Evolutionary conservation across 2,329 filamentous ascomycete species (phyloP).

Genomic region (Fusarium nelsonii): DNA sequence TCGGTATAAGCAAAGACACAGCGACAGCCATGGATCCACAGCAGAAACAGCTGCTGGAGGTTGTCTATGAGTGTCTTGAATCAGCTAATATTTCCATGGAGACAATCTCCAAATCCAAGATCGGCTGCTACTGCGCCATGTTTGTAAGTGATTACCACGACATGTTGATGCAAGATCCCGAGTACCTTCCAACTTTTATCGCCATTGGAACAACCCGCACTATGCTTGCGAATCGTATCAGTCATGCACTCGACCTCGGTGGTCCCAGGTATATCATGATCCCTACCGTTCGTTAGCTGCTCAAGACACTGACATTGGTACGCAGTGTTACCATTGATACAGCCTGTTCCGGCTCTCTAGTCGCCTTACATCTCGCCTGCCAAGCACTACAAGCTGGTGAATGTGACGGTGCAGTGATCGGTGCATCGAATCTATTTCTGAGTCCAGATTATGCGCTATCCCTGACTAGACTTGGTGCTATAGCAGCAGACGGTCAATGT

Average conservation of each 20-base stretch:
- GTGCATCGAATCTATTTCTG: slow-evolving; percentile 49
- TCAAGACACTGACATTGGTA: slow-evolving; percentile 17
- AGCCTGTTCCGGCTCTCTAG: slow-evolving; percentile 60
- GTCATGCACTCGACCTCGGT: slow-evolving; percentile 44
- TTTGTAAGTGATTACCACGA: slow-evolving; percentile 44
- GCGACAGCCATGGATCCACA: slow-evolving; percentile 46
- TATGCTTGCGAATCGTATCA: slow-evolving; percentile 46
- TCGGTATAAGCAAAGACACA: slow-evolving; percentile 45
- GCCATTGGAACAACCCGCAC: slow-evolving; percentile 46
- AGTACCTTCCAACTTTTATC: slow-evolving; percentile 45
- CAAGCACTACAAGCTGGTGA: slow-evolving; percentile 51
- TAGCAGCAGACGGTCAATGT: slow-evolving; percentile 52
- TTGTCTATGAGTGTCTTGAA: slow-evolving; percentile 44
- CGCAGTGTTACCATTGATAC: slow-evolving; percentile 60
- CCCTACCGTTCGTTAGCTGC: background rate
- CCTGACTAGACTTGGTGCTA: slow-evolving; percentile 42
- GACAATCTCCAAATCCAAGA: slow-evolving; percentile 41
- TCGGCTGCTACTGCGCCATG: slow-evolving; percentile 46
- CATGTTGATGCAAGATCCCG: slow-evolving; percentile 45
- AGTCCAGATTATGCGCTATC: slow-evolving; percentile 45
- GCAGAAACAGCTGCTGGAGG: slow-evolving; percentile 44
- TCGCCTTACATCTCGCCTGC: slow-evolving; percentile 57
- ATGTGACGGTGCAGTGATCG: slow-evolving; percentile 51
- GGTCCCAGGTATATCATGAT: slow-evolving; percentile 40
- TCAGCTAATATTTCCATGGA: slow-evolving; percentile 45